Base-by-base conservation (phyloP, 1,284 basidiomycete species). In the Xanthoconium separans region DNA sequence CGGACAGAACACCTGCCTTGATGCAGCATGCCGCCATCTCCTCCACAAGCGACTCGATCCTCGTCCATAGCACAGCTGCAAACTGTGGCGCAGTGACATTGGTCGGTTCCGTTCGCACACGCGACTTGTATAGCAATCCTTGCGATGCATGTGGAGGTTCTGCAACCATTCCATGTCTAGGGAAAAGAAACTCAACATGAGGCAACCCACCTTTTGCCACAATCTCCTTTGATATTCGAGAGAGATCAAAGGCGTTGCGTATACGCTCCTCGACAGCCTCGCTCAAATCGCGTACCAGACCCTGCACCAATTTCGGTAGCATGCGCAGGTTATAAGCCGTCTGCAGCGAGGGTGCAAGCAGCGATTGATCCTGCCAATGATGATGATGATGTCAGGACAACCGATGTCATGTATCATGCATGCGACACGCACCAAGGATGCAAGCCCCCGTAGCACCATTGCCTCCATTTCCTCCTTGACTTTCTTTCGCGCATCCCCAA, bases 321-420 rank as follows among this genome's bases (percentile, higher is more conserved):
- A 93, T 84, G 24, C 89, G 81, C 8, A 99, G 82, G 68, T 98
- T 98, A 72, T 93, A 91, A 3, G 95, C 94, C 0, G 94, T 97
- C 77, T 98, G 96, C 9, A 98, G 79, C 0, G 93, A 92, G 3
- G 92, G 93, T 0, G 93, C 91, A 1, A 99, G 80, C 24, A 96
- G 75, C 2, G 93, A 85, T 71, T 93, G 93, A 63, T 97, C 91
- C 92, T 95, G 42, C 36, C 51, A 9, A n/a, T n/a, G n/a, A 24
- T 15, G 16, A 33, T 50, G 8, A 24, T 15, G 16, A 33, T 12
- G 31, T 60, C 56, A 53, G 18, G 12, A 29, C 24, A n/a, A 13
- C 22, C 37, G 6, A 9, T 22, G 22, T 22, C 33, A 34, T 20
- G 37, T n/a, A 27, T 18, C 22, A 48, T 16, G 10, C 29, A 18